Evolutionary conservation across 345 rosid species (phyloP).

Genomic region (Brassica rapa): DNA sequence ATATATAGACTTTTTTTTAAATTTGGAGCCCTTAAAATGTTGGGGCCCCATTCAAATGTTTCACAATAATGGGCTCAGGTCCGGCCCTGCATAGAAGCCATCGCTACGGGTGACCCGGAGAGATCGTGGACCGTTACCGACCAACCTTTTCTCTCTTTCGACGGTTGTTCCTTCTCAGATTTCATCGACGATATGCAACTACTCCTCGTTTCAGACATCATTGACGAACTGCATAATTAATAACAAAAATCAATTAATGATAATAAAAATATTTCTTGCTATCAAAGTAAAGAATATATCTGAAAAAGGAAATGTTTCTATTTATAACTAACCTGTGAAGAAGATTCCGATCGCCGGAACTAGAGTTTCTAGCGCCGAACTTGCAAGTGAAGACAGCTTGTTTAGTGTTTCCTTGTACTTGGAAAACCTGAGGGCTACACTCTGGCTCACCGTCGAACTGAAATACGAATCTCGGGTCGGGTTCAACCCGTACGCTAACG

Average conservation of each 20-base stretch:
- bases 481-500: slow-evolving; percentile 61
- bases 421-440: slow-evolving; percentile 95
- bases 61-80: no score
- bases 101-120: slow-evolving; percentile 94
- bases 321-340: slow-evolving; percentile 54
- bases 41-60: no score
- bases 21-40: no score
- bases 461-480: slow-evolving; percentile 90
- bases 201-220: slow-evolving; percentile 45
- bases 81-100: slow-evolving; percentile 99
- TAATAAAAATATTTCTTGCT: not conserved
- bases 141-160: slow-evolving; percentile 93
- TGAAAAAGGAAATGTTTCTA: slow-evolving; percentile 32
- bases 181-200: slow-evolving; percentile 58
- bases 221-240: slow-evolving; percentile 55
- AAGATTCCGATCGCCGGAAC: slow-evolving; percentile 54
- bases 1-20: no score
- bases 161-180: slow-evolving; percentile 54
- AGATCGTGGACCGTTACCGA: slow-evolving; percentile 88
- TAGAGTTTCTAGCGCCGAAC: slow-evolving; percentile 62
- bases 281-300: slow-evolving; percentile 26
- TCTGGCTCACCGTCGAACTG: slow-evolving; percentile 90
- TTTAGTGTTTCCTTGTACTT: slow-evolving; percentile 77
- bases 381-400: slow-evolving; percentile 98
- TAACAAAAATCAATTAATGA: not conserved